phyloP scores from a whole-genome alignment of 139 green algal genomes.

The Chlorella sp. region DNA sequence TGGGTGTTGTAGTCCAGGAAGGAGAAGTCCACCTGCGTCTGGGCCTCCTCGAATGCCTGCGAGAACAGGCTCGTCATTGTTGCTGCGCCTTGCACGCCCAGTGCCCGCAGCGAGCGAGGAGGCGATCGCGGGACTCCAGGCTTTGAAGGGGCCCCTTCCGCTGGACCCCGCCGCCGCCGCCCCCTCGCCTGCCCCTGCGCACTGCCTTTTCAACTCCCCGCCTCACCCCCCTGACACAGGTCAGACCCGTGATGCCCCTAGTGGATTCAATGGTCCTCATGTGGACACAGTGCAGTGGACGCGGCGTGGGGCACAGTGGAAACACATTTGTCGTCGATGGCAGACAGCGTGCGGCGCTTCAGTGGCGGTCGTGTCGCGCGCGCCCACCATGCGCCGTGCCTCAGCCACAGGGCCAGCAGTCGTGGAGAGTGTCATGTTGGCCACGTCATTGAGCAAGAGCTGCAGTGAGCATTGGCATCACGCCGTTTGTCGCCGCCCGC shows the following conservation, averaged over 20 bases:
- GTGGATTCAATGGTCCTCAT: too few relatives aligned
- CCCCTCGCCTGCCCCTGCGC: too few relatives aligned
- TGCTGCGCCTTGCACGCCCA: background rate
- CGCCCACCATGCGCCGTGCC: background rate
- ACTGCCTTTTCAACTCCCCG: too few relatives aligned
- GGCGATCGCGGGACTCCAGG: background rate
- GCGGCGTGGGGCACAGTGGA: too few relatives aligned
- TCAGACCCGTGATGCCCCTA: too few relatives aligned
- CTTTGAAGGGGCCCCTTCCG: background rate
- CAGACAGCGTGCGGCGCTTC: too few relatives aligned
- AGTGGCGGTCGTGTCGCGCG: too few relatives aligned
- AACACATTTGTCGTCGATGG: too few relatives aligned
- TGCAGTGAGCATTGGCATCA: background rate
- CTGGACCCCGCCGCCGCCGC: too few relatives aligned
- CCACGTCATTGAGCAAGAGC: background rate
- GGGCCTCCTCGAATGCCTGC: background rate
- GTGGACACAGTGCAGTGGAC: too few relatives aligned
- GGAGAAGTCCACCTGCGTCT: constrained; percentile 25
- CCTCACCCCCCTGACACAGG: too few relatives aligned
- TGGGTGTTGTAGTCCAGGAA: constrained; percentile 25
- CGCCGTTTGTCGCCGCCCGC: background rate
- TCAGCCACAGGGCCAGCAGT: background rate
- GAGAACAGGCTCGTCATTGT: background rate
- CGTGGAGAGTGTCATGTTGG: background rate
- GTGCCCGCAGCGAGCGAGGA: background rate